A percentile compares a stretch with the other conserved stretches of the same genome.
Evolutionary conservation across 2,329 filamentous ascomycete genomes (phyloP).

Genomic region (Xylariales sp.): DNA sequence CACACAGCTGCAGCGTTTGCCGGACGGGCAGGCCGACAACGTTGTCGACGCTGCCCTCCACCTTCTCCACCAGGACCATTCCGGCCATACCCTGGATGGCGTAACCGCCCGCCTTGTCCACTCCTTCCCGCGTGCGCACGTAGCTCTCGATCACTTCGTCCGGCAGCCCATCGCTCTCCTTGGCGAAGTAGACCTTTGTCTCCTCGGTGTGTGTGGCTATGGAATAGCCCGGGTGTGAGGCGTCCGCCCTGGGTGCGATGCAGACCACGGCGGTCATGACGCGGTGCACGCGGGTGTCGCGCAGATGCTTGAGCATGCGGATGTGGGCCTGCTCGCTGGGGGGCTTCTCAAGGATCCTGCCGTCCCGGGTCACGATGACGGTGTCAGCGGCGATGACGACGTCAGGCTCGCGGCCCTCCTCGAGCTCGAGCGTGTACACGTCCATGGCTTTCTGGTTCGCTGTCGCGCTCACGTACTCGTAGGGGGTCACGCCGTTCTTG

Average conservation of each 20-base stretch:
- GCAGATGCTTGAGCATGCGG: constrained; percentile 74
- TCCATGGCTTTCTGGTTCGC: constrained; percentile 78
- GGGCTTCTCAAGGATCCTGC: constrained; percentile 88
- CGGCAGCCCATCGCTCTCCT: constrained; percentile 48
- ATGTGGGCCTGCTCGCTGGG: constrained; percentile 76
- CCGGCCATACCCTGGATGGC: constrained; percentile 86
- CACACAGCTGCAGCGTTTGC: constrained; percentile 73
- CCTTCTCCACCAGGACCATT: constrained; percentile 80
- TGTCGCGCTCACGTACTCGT: constrained; percentile 88
- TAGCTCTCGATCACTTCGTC: constrained; percentile 82
- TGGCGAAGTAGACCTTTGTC: constrained; percentile 84
- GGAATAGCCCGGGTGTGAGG: constrained; percentile 79
- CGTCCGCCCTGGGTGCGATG: constrained; percentile 78
- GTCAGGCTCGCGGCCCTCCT: constrained; percentile 58
- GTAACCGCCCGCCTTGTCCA: constrained; percentile 94
- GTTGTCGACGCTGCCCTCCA: constrained; percentile 90
- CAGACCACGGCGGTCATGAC: constrained; percentile 82
- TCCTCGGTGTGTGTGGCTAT: constrained; percentile 81
- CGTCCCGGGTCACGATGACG: constrained; percentile 72
- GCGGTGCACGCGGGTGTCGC: constrained; percentile 73
- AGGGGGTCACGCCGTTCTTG: constrained; percentile 68
- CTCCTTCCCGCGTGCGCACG: constrained; percentile 82
- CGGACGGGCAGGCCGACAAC: constrained; percentile 87
- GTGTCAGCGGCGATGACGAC: constrained; percentile 91
- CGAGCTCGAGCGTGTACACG: constrained; percentile 53